Base-by-base conservation (phyloP, 331 rosid genomes). In the Dryas integrifolia region DNA sequence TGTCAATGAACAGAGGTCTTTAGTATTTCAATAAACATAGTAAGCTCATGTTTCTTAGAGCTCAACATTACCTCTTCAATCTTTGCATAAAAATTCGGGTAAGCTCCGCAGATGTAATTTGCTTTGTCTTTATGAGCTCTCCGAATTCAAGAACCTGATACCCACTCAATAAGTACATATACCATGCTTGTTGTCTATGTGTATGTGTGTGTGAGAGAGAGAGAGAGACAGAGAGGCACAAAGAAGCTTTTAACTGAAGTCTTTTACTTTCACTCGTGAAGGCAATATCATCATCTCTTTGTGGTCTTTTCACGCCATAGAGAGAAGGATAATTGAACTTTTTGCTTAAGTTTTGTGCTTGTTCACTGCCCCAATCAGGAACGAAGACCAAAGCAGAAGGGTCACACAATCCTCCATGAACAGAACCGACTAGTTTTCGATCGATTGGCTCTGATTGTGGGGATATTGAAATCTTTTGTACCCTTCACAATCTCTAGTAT, bases 121-220 rank as follows among this genome's bases (percentile, higher is more conserved):
- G 88, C 76, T 85, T 82, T 45, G 89, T 81, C 78, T 78, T 84
- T 72, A 92, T 76, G 65, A 88, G 88, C 79, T 87, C 87, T 18
- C 90, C 92, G 52, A 92, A 80, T 76, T 92, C 92, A 72, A 85
- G 89, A 78, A 92, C 89, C 90, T 90, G 80, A 65, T 57, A 69
- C 47, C 7, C 5, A 38, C 12, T 15, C 44, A 40, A 58, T 26
- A 3, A 39, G 6, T 6, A 59, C 26, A 46, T 30, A 24, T 0
- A 43, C 14, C 48, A 59, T 46, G 12, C 16, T 15, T 44, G 16
- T 38, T 72, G 11, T n/a, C 13, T 41, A 9, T 12, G 15, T 6
- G 10, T n/a, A 61, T 11, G 12, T 7, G 43, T 41, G 26, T 10
- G 0, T 1, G 15, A 45, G 6, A 65, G 0, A 13, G 46, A 64